phyloP scores from a whole-genome alignment of 2,329 filamentous ascomycete genomes.

The Penicillium sp. region DNA sequence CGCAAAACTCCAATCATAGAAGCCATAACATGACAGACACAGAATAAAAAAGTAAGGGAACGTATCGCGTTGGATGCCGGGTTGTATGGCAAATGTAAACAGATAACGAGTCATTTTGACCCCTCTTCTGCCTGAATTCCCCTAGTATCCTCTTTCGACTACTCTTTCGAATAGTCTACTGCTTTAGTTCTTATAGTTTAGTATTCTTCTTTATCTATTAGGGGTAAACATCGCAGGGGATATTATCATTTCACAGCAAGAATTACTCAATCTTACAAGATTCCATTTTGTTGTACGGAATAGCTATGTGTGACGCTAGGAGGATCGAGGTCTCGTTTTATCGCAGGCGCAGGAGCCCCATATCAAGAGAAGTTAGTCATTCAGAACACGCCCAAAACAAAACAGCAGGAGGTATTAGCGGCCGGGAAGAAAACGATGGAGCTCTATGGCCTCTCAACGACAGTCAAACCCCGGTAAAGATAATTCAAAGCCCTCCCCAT shows the following conservation, averaged over 20 bases:
- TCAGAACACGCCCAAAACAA: constrained; percentile 38
- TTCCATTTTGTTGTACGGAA: too few species aligned
- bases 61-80: constrained; percentile 18
- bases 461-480: constrained; percentile 37
- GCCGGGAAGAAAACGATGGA: constrained; percentile 35
- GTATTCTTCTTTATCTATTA: too few species aligned
- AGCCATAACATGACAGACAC: constrained; percentile 5
- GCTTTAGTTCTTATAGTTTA: too few species aligned
- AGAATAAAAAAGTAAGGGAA: not conserved
- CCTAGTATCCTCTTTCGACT: too few species aligned
- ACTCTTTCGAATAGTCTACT: too few species aligned
- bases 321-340: constrained; percentile 28
- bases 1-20: constrained; percentile 24
- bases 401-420: constrained; percentile 40
- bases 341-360: constrained; percentile 28
- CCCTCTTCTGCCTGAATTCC: too few species aligned
- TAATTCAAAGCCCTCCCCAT: constrained; percentile 31
- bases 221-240: too few species aligned
- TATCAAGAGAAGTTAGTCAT: constrained; percentile 35
- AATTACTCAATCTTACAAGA: too few species aligned
- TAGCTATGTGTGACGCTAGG: not conserved
- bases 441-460: constrained; percentile 34
- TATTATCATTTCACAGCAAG: too few species aligned
- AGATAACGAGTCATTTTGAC: not conserved
- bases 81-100: not conserved